Evolutionary conservation across 2,329 filamentous ascomycete genomes (phyloP), one percentile per base, ranked within the genome.

Genomic region (Fusarium sp.): DNA sequence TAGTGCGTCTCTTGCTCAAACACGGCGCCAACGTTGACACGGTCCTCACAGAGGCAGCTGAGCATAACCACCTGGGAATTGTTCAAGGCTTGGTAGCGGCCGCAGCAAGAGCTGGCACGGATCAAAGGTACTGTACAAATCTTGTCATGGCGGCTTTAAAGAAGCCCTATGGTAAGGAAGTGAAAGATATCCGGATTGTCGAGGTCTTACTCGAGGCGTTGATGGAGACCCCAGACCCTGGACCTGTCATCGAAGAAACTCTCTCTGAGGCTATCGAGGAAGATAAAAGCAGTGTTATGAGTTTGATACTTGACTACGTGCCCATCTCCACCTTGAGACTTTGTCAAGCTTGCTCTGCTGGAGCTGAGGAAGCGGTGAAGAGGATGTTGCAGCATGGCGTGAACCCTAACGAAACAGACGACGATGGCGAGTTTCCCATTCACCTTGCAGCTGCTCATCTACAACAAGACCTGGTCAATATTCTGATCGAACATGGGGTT

Each of bases 371-470:
- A 10, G n/a, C 34, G 11, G 58, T 65, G 2, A 44, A 2, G 16
- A 25, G 2, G 6, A 44, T 67, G 29, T 16, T 67, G 2, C n/a
- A 56, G 33, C 49, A 38, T 20, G 54, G 62, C 6, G 33, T 66
- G 11, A 27, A 11, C 27, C 27, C 51, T 2, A 42, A 56, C 34
- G 42, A 64, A 11, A 20, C 40, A 16, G 13, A 51, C 3, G 34
- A 13, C n/a, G 20, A 62, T 1, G 54, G 31, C 2, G 11, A 56
- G 6, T 53, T 31, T 8, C 46, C 65, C 0, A 31, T 67, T 1
- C 58, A 66, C 11, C 29, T 27, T 2, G 65, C 65, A 20, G 55
- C 53, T 3, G 23, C 33, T 9, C 4, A 42, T 9, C n/a, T 63
- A 3, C 56, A 59, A 8, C 10, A 40, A 10, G 25, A 16, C 6